phyloP scores from a whole-genome alignment of 768 basidiomycete genomes.

The Trichaptum fuscoviolaceum region DNA sequence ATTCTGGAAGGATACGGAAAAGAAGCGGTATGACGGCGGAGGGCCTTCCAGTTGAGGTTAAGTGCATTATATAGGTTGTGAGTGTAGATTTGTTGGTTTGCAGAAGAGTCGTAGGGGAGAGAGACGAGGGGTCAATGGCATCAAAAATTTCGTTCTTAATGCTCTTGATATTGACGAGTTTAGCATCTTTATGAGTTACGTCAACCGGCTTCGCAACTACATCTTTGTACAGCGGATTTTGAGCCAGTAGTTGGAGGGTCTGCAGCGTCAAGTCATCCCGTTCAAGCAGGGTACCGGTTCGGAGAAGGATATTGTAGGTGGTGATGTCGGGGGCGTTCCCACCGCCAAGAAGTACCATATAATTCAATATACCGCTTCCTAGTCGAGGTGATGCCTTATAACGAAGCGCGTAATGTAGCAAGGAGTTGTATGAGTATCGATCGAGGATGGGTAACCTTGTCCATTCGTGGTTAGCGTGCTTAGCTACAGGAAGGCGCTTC shows the following conservation, averaged over 20 bases:
- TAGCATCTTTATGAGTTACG: not conserved
- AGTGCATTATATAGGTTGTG: constrained; percentile 45
- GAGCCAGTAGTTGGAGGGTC: constrained; percentile 32
- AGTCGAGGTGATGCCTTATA: constrained; percentile 47
- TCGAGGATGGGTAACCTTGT: constrained; percentile 30
- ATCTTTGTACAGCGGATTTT: constrained; percentile 15
- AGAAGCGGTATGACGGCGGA: constrained; percentile 41
- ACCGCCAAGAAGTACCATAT: constrained; percentile 44
- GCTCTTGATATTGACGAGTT: not conserved
- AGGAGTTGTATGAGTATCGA: constrained; percentile 47
- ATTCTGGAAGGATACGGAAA: constrained; percentile 52
- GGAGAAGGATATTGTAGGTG: constrained; percentile 56
- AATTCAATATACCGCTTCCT: constrained; percentile 44
- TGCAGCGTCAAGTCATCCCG: constrained; percentile 35
- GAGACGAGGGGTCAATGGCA: not conserved
- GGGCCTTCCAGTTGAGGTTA: constrained; percentile 45
- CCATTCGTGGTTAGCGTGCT: constrained; percentile 2
- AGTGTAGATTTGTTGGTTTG: constrained; percentile 42
- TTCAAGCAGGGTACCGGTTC: constrained; percentile 48
- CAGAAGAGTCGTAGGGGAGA: constrained; percentile 9
- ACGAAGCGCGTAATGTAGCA: constrained; percentile 62
- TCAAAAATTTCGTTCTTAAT: constrained; percentile 1
- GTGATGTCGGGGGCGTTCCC: constrained; percentile 40
- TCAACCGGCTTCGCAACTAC: not conserved
- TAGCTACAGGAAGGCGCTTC: not conserved